phyloP scores from a whole-genome alignment of 768 basidiomycete genomes.

The Mycena epipterygia region DNA sequence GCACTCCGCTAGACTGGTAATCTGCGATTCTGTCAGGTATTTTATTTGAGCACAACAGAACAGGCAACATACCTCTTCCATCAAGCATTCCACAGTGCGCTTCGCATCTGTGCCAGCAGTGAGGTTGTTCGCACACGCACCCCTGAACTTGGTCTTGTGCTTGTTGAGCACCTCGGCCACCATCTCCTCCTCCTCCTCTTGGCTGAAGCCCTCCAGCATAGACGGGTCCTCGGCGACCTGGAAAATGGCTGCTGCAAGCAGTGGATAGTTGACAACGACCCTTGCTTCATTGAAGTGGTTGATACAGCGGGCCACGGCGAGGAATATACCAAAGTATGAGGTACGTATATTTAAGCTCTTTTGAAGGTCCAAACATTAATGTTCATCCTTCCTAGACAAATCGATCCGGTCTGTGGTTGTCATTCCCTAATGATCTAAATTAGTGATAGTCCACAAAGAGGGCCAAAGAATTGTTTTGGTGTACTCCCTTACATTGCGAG shows the following conservation, averaged over 20 bases:
- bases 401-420: too few species aligned
- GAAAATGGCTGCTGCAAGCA: too few species aligned
- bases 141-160: neutral
- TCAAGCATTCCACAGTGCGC: neutral
- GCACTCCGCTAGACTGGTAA: neutral
- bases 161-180: neutral
- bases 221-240: neutral
- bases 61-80: neutral
- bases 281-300: too few species aligned
- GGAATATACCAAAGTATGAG: too few species aligned
- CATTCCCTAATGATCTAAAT: too few species aligned
- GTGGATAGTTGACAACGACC: too few species aligned
- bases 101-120: neutral
- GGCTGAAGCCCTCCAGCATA: neutral
- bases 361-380: too few species aligned
- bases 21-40: neutral
- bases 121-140: neutral
- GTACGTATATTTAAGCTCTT: too few species aligned
- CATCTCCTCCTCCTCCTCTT: neutral
- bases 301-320: too few species aligned
- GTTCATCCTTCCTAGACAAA: too few species aligned
- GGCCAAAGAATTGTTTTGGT: conserved; percentile 97
- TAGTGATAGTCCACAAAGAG: conserved; percentile 64
- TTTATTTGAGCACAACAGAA: neutral
- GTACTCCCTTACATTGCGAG: conserved; percentile 94